Percentiles rank a stretch among this genome's conserved stretches.
phyloP scores from a whole-genome alignment of 1,284 basidiomycete genomes.

The Gymnopus androsaceus region DNA sequence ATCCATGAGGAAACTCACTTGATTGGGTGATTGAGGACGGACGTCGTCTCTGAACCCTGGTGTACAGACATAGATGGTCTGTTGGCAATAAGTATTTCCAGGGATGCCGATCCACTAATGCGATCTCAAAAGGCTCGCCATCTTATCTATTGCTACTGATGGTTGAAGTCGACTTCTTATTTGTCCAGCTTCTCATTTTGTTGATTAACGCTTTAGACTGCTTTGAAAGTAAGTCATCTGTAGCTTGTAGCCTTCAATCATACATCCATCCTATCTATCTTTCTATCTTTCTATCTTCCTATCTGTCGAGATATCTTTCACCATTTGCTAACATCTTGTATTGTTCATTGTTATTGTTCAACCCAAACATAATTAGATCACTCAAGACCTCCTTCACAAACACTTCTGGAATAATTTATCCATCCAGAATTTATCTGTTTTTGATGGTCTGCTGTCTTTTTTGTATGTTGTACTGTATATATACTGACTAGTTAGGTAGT shows the following conservation, averaged over 20 bases:
- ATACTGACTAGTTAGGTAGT: neutral
- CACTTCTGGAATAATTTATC: no score
- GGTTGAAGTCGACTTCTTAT: no score
- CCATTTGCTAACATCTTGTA: slow-evolving; percentile 1
- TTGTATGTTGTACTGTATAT: neutral
- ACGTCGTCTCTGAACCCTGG: no score
- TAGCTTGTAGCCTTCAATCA: neutral
- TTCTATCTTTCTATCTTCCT: neutral
- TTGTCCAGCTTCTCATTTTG: neutral
- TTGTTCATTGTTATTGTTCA: neutral
- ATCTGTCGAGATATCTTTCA: slow-evolving; percentile 22
- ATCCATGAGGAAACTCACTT: slow-evolving; percentile 5
- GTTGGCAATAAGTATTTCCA: no score
- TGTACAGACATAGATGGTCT: neutral
- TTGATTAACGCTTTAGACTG: slow-evolving; percentile 2
- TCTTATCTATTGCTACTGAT: no score
- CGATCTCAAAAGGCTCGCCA: no score
- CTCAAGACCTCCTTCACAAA: neutral
- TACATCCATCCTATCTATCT: no score
- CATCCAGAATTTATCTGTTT: neutral
- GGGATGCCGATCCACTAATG: no score
- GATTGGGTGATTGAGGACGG: no score
- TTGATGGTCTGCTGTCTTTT: neutral
- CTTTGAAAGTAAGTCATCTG: neutral
- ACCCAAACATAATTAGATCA: neutral